Evolutionary conservation across 805 yeast species (phyloP), one percentile per base, ranked within the genome.

Genomic region (Clavispora santaluciae): DNA sequence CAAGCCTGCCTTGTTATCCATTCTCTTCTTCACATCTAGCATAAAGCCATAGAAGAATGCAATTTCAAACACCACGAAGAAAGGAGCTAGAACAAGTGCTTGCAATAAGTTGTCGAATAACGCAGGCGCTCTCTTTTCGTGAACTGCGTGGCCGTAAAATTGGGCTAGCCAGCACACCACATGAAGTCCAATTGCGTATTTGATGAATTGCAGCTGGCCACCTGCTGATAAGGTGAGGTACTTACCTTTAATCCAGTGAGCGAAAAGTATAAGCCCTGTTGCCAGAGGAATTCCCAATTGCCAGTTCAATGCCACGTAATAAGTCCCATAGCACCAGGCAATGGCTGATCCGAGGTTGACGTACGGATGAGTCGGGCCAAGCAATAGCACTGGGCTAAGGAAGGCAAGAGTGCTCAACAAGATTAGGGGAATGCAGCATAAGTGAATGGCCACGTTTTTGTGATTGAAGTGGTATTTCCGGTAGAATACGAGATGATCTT

Each of bases 61-160:
- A 3, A 83, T 55, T 59, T 93, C 98, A 59, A 81, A 86, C 11
- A 81, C 66, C 4, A 89, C 95, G 58, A 91, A 90, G 55, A 78
- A 88, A 1, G 98, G 98, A 1, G 98, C 98, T 46, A 90, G 68
- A 0, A 91, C 88, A 15, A 91, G 59, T 4, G 97, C 93, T 56
- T 89, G 97, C 5, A 82, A 64, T 34, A 88, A 66, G 56, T 83
- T 90, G 54, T 90, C 96, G 30, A 87, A 59, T 39, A 91, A 62
- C 0, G 98, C 96, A 0, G 99, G 99, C 0, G 89, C 85, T 31
- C 87, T 71, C 44, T 72, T 73, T 57, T 91, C 99, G 55, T 79
- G 86, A 9, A 75, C 70, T 1, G 85, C 91, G 57, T 93, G 98
- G 4, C 97, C 96, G 37, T 83, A 70, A 60, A 91, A 89, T 55